Percentiles rank a stretch among this genome's conserved stretches.
phyloP scores from a whole-genome alignment of 2,329 filamentous ascomycete genomes.

The Fusarium oxysporum region DNA sequence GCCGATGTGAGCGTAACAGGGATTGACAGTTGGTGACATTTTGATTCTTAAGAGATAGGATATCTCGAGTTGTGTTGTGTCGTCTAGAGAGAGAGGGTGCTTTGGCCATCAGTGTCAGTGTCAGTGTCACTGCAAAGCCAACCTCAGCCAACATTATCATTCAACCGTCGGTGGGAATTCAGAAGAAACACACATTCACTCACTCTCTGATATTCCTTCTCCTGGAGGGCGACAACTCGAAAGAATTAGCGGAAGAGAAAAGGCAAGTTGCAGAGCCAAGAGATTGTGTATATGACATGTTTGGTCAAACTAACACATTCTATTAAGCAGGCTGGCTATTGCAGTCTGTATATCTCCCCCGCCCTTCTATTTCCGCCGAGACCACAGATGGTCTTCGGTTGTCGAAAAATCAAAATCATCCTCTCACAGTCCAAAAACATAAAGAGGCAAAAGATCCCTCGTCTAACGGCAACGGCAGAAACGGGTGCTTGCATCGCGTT shows the following conservation, averaged over 20 bases:
- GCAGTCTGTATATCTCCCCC: background rate
- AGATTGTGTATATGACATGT: background rate
- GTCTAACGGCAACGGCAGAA: conserved; percentile 7
- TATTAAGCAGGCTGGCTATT: background rate
- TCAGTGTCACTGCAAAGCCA: background rate
- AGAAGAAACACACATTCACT: background rate
- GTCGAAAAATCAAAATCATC: background rate
- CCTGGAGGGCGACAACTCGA: background rate
- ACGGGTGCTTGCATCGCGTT: conserved; percentile 29
- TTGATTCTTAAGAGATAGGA: background rate
- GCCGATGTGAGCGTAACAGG: background rate
- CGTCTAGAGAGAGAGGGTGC: background rate
- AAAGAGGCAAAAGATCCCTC: background rate
- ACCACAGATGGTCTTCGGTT: background rate
- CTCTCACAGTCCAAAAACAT: background rate
- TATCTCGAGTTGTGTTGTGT: background rate
- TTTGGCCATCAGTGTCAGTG: background rate
- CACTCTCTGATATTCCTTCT: background rate
- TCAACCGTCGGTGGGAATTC: background rate
- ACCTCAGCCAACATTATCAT: background rate
- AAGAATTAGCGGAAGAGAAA: background rate
- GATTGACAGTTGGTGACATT: background rate
- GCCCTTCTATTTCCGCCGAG: background rate
- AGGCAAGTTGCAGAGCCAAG: conserved; percentile 19
- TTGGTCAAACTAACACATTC: background rate